Conservation (phyloP, 73 alveolate species). For the Breviolum minutum region DNA sequence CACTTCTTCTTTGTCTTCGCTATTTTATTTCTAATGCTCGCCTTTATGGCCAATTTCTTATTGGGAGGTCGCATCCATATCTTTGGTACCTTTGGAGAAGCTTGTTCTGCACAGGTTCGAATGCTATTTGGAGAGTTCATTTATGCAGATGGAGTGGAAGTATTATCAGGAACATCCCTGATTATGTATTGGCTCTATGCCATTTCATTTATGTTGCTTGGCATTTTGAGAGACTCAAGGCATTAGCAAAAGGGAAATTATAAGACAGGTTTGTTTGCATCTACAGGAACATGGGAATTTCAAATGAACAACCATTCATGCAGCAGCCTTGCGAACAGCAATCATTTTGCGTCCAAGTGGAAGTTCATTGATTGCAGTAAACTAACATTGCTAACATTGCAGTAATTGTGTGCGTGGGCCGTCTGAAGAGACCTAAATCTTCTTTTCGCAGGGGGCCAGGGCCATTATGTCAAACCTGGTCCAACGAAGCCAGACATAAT, state of each 20-base stretch:
- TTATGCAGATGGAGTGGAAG: constrained; percentile 62
- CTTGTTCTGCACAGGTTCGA: constrained; percentile 55
- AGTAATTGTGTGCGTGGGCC: too few relatives aligned
- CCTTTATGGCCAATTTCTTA: constrained; percentile 76
- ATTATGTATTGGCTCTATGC: constrained; percentile 92
- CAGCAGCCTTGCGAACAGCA: too few relatives aligned
- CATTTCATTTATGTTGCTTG: constrained; percentile 57
- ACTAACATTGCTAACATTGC: too few relatives aligned
- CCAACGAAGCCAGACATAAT: too few relatives aligned
- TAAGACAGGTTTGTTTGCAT: too few relatives aligned
- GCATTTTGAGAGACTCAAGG: not conserved
- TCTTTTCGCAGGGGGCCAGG: too few relatives aligned
- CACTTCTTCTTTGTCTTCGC: constrained; percentile 83
- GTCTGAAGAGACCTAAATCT: too few relatives aligned
- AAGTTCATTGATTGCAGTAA: too few relatives aligned
- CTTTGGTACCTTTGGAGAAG: constrained; percentile 51
- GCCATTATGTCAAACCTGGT: too few relatives aligned
- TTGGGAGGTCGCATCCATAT: constrained; percentile 65
- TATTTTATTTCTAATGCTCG: constrained; percentile 67
- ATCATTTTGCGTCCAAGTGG: too few relatives aligned
- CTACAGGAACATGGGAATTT: not conserved
- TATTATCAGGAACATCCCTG: constrained; percentile 12
- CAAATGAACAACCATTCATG: too few relatives aligned
- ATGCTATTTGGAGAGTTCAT: constrained; percentile 94
- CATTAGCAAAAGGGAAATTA: not conserved